A percentile compares a stretch with the other conserved stretches of the same genome.
These are phyloP conservation scores for Aspergillus sp. DNA, from an alignment of 2,329 filamentous ascomycete genomes.

Conservation along the genomic window DNA sequence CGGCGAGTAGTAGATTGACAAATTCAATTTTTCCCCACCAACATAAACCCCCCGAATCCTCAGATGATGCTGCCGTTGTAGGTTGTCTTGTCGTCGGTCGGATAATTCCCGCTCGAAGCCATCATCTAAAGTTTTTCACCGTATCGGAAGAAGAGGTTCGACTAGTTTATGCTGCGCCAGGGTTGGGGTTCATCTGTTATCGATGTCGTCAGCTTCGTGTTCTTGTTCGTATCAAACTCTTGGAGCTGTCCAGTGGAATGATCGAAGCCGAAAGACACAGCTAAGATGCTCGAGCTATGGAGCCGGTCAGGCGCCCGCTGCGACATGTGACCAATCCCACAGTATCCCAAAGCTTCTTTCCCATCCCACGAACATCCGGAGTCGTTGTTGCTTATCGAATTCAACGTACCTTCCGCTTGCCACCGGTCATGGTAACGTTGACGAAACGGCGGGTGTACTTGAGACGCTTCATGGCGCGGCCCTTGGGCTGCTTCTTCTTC, in stretches of 20 bases:
- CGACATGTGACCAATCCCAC: no score
- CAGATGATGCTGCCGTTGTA: conserved; percentile 1
- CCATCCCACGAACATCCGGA: no score
- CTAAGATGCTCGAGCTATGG: no score
- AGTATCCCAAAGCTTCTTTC: no score
- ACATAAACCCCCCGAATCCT: neutral
- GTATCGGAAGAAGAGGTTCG: conserved; percentile 3
- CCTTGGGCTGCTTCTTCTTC: conserved; percentile 96
- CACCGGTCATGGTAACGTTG: conserved; percentile 93
- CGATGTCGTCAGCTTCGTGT: neutral
- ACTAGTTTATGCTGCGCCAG: conserved; percentile 22
- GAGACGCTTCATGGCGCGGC: conserved; percentile 94
- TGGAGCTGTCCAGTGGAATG: no score
- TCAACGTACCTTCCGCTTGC: conserved; percentile 83
- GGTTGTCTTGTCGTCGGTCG: neutral
- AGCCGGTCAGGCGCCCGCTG: neutral
- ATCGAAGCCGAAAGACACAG: no score
- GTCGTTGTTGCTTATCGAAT: neutral
- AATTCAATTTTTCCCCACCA: neutral
- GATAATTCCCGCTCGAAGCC: neutral
- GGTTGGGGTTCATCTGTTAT: conserved; percentile 77
- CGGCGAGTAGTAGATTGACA: neutral
- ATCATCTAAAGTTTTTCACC: conserved; percentile 3
- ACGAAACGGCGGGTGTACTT: conserved; percentile 97
- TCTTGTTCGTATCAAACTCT: neutral